These are phyloP conservation scores for Bisporella sp. DNA, from an alignment of 2,329 filamentous ascomycete species.

Conservation along the genomic window DNA sequence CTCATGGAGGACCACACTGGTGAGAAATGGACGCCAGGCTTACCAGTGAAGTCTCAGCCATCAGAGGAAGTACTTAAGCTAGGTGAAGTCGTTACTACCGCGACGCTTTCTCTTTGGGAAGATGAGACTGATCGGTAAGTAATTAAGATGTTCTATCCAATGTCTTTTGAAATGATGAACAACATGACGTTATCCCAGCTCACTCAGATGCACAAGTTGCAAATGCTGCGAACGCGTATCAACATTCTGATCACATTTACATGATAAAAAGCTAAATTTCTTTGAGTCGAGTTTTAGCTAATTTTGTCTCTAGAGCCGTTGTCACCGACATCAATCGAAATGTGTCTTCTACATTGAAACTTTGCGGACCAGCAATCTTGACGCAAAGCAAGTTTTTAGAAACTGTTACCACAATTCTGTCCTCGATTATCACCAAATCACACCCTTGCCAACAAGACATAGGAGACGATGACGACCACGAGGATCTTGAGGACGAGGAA, in stretches of 20 bases:
- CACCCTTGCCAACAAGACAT: slow-evolving; percentile 92
- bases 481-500: slow-evolving; percentile 61
- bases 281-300: neutral
- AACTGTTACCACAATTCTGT: slow-evolving; percentile 68
- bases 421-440: slow-evolving; percentile 76
- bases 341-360: slow-evolving; percentile 81
- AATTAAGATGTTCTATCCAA: slow-evolving; percentile 13
- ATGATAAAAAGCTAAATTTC: too few species aligned
- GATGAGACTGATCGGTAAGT: slow-evolving; percentile 93
- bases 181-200: slow-evolving; percentile 93
- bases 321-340: slow-evolving; percentile 96
- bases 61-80: slow-evolving; percentile 75
- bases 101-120: slow-evolving; percentile 78
- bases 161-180: slow-evolving; percentile 65
- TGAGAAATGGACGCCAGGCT: slow-evolving; percentile 81
- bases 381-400: slow-evolving; percentile 66
- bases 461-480: slow-evolving; percentile 70
- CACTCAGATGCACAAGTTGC: slow-evolving; percentile 89
- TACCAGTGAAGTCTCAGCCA: slow-evolving; percentile 77
- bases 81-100: slow-evolving; percentile 75
- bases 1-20: slow-evolving; percentile 73
- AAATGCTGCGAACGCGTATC: slow-evolving; percentile 84
- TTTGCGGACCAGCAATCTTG: slow-evolving; percentile 81
- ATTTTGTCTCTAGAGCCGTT: slow-evolving; percentile 53
- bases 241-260: slow-evolving; percentile 34